phyloP scores from a whole-genome alignment of 345 rosid genomes.

The Triadica sebifera region DNA sequence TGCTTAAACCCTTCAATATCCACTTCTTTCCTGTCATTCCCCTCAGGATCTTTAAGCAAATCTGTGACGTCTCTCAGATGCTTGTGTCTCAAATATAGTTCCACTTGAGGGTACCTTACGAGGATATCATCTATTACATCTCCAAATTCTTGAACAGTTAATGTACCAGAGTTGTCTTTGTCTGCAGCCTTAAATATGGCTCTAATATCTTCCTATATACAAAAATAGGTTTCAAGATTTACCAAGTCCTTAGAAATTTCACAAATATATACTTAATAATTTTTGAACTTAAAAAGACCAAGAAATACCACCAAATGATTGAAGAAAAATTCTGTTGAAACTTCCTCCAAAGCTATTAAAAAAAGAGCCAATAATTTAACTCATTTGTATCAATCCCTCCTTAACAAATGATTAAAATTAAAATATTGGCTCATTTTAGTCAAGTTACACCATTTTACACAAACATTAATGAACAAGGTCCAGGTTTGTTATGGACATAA shows the following conservation, averaged over 20 bases:
- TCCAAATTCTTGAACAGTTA: constrained; percentile 64
- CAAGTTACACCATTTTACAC: too few relatives aligned
- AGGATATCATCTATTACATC: constrained; percentile 76
- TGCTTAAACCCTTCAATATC: constrained; percentile 68
- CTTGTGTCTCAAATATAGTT: constrained; percentile 62
- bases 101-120: constrained; percentile 81
- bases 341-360: too few relatives aligned
- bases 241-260: not conserved
- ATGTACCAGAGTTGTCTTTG: constrained; percentile 73
- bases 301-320: too few relatives aligned
- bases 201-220: constrained; percentile 63
- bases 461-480: too few relatives aligned
- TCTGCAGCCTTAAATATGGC: constrained; percentile 83
- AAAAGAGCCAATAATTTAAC: too few relatives aligned
- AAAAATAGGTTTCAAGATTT: not conserved
- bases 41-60: constrained; percentile 68
- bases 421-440: too few relatives aligned
- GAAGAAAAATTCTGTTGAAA: too few relatives aligned
- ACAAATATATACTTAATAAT: not conserved
- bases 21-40: constrained; percentile 55
- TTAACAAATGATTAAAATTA: too few relatives aligned
- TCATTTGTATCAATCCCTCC: too few relatives aligned
- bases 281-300: too few relatives aligned
- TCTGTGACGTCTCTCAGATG: constrained; percentile 53
- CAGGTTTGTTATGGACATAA: too few relatives aligned